Evolutionary conservation across 306 rosid genomes (phyloP), one percentile per base, ranked within the genome.

Genomic region (Lotus japonicus): DNA sequence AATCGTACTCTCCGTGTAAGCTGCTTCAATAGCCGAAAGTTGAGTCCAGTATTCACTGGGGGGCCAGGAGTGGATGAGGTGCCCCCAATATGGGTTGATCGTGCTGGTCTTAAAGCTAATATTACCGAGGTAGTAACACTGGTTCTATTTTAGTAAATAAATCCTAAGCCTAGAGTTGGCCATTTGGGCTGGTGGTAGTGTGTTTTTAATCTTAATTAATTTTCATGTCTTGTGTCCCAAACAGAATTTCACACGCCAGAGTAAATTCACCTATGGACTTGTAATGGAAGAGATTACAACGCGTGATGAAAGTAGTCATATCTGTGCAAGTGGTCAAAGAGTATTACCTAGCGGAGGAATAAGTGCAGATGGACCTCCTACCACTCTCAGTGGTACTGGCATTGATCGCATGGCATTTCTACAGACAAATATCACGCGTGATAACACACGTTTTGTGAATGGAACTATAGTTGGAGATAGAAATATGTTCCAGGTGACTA

Each of bases 41-140:
- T 84, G 82, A 94, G 99, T 86, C 99, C 99, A 1, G 96, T 88
- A 62, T 94, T 94, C 80, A 94, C 92, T 23, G 97, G 95, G 33
- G 99, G 99, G 4, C 99, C 99, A 9, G 97, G 99, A 69, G 80
- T 85, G 59, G 96, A 94, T 76, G 99, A 94, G 81, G 97, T 94
- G 15, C 97, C 99, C 13, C 97, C 97, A 5, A 83, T 94, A 69
- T 88, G 95, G 99, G 95, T 94, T 43, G 99, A 94, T 77, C 96
- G 97, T 48, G 87, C 89, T 50, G 99, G 99, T 0, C 60, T 81
- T 41, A 94, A 94, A 84, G 86, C 96, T 57, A 94, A 90, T 80
- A 82, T 94, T 42, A 94, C 95, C 14, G 99, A 94, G 96, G 99
- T 87, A 70, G 43, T 51, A 66, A 14, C 43, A 18, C 11, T 17